Base-by-base conservation (phyloP, 78 protist genomes). In the Dictyostelium brefeldianum region DNA sequence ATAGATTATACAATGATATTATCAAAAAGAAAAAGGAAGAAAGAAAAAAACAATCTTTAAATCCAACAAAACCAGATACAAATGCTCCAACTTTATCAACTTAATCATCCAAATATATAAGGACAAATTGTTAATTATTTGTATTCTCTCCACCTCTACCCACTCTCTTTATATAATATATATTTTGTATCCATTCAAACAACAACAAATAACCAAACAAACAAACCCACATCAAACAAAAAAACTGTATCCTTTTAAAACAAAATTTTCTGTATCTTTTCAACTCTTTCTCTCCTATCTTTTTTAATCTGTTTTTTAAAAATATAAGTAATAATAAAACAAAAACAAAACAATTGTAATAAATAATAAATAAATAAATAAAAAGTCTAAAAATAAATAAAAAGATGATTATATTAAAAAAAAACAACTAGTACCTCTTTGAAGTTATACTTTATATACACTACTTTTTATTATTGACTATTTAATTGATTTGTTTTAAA, bases 1-100 rank as follows among this genome's bases (percentile, higher is more conserved):
- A 82, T 48, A 96, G 81, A 78, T 82, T 96, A 18, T 96, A 96
- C 92, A 77, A 84, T 77, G 94, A 92, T 56, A 92, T 96, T 36
- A 73, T 87, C 85, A 91, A 91, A 79, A 89, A 80, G 94, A 90
- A 87, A 70, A 95, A 95, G 74, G 96, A 92, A 51, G 81, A 81
- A 59, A 74, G 93, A 65, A 56, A 56, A n/a, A 73, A 81, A 62
- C 75, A 67, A 67, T 15, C 75, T 29, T 14, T 12, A 51, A 67
- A 67, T 31, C 75, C 75, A 67, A 67, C 75, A 12, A 67, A 67
- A 67, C 75, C 75, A 67, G 75, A 67, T 67, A 67, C 75, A 31
- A 31, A 7, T 67, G 41, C 75, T 11, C 70, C 70, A 62, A 25
- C 70, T 62, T 25, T 62, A 57, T 57, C 67, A 62, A 62, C 70